phyloP scores from a whole-genome alignment of 2,329 filamentous ascomycete species.

The Plectosphaerella cucumerina region DNA sequence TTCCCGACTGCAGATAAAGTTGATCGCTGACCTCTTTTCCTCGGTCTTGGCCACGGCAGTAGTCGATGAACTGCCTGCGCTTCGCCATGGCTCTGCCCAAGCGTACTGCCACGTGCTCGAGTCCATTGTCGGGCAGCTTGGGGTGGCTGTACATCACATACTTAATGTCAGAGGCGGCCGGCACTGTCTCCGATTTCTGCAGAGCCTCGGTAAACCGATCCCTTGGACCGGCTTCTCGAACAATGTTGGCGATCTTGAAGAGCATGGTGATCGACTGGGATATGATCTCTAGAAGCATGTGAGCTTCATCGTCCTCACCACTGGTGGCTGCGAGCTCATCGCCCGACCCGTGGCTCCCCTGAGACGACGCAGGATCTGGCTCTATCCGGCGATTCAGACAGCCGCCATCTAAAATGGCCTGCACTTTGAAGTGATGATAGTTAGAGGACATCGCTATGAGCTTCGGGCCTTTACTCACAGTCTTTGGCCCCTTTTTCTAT shows the following conservation, averaged over 20 bases:
- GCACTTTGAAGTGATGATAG: neutral
- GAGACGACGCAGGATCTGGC: neutral
- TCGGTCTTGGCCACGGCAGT: constrained; percentile 19
- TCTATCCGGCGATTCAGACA: constrained; percentile 1
- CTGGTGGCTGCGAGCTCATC: neutral
- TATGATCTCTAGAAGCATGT: constrained; percentile 6
- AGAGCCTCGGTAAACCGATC: constrained; percentile 11
- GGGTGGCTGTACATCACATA: constrained; percentile 14
- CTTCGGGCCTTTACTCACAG: constrained; percentile 4
- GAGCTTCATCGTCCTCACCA: constrained; percentile 5
- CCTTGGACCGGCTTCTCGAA: constrained; percentile 7
- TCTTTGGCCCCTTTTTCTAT: constrained; percentile 8
- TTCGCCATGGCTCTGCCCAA: constrained; percentile 23
- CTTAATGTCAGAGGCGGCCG: constrained; percentile 11
- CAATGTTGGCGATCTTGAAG: constrained; percentile 8
- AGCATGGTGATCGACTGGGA: constrained; percentile 5
- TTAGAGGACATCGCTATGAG: neutral
- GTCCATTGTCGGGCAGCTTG: neutral
- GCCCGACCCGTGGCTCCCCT: neutral
- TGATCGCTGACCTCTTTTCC: neutral
- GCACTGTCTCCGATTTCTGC: neutral
- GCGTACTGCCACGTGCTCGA: constrained; percentile 15
- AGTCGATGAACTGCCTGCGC: constrained; percentile 22
- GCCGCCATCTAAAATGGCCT: neutral
- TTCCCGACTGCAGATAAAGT: too few relatives aligned